Evolutionary conservation across 176 grass and related monocot genomes (phyloP), one percentile per base, ranked within the genome.

Genomic region (Paspalum vaginatum): DNA sequence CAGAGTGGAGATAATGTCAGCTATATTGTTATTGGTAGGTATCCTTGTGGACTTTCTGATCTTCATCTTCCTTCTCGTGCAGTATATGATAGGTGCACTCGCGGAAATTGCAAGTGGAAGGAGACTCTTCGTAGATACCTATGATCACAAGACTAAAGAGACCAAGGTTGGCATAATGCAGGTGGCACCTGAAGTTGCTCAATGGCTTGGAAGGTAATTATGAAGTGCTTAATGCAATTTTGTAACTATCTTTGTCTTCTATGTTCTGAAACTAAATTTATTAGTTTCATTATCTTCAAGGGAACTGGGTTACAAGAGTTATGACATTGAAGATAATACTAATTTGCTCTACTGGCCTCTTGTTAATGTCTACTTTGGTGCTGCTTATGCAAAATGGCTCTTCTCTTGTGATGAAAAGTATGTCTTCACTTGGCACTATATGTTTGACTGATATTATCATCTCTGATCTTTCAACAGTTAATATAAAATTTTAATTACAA

Each of bases 281-380:
- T 60, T 88, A 46, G 61, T 63, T 85, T 83, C 32, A 55, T 79
- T 27, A 49, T 32, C 56, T 83, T 20, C 59, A 75, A 98, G 96
- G 84, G 96, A 99, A 82, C 57, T 95, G 84, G 96, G 92, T 52
- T 99, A 99, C 86, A 85, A 58, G 70, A 87, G 77, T 74, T 99
- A 95, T 75, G 90, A 88, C 52, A 91, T 95, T 78, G 88, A 93
- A 84, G 86, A 87, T 48, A 82, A 95, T 83, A 68, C 74, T 67
- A 72, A 85, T 58, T 72, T 99, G 56, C 84, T 99, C 27, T 95
- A 84, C 80, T 95, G 83, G 86, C 96, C 96, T 65, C 95, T 93
- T 84, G 86, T 99, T 61, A 99, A 99, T 80, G 72, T 99, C 47
- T 99, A 99, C 52, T 99, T 95, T 84, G 96, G 96, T 72, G 96